phyloP scores from a whole-genome alignment of 331 rosid species.

The Dryas integrifolia region DNA sequence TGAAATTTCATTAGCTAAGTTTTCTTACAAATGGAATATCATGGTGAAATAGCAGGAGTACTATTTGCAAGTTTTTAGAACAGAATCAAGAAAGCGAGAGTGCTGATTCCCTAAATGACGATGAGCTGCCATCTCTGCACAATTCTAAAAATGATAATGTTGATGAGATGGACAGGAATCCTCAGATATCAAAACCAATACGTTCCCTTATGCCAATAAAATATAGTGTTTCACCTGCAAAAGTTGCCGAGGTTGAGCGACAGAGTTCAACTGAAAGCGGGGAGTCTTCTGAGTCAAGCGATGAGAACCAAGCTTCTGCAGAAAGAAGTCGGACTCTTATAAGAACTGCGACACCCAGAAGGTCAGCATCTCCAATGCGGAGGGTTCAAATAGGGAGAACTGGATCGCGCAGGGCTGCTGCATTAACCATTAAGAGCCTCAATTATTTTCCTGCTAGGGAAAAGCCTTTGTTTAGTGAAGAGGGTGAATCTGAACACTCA shows the following conservation, averaged over 20 bases:
- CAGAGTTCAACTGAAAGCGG: constrained; percentile 63
- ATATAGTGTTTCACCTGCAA: constrained; percentile 92
- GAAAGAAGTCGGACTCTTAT: constrained; percentile 83
- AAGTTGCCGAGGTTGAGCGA: constrained; percentile 85
- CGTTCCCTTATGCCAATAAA: constrained; percentile 50
- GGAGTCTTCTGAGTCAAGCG: constrained; percentile 71
- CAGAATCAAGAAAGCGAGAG: constrained; percentile 38
- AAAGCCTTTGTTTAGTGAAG: constrained; percentile 50
- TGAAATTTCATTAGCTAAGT: not conserved
- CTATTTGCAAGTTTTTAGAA: constrained; percentile 51
- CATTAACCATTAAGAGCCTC: constrained; percentile 84
- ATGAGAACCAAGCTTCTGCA: constrained; percentile 56
- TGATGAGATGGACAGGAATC: constrained; percentile 26
- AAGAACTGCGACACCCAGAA: constrained; percentile 70
- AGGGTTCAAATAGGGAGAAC: constrained; percentile 85
- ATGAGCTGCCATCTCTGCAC: constrained; percentile 27
- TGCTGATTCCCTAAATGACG: constrained; percentile 32
- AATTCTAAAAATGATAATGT: constrained; percentile 34
- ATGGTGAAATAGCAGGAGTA: constrained; percentile 50
- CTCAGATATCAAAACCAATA: constrained; percentile 42
- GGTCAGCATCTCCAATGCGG: constrained; percentile 99
- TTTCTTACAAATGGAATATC: not conserved
- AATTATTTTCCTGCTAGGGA: constrained; percentile 64
- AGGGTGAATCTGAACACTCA: constrained; percentile 54
- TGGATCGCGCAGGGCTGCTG: constrained; percentile 86